phyloP scores from a whole-genome alignment of 768 basidiomycete genomes.

The Macrolepiota fuliginosa region DNA sequence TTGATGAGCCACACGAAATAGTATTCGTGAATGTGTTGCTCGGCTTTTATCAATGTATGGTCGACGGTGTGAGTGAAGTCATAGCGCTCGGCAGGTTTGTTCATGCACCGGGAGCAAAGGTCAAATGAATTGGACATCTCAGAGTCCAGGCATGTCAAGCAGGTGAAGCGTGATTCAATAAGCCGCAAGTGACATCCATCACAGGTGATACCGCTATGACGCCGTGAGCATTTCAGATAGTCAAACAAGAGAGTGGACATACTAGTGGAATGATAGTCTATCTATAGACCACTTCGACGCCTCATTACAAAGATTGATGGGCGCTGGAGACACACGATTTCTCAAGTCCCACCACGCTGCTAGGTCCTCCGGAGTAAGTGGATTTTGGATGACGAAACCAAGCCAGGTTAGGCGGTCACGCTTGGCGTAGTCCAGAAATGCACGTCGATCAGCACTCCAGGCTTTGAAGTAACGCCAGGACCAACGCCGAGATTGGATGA shows the following conservation, averaged over 20 bases:
- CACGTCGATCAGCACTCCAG: conserved; percentile 26
- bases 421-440: conserved; percentile 28
- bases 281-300: conserved; percentile 30
- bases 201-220: conserved; percentile 26
- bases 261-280: conserved; percentile 35
- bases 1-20: not conserved
- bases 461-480: conserved; percentile 16
- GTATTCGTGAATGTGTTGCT: not conserved
- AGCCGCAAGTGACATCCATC: conserved; percentile 31
- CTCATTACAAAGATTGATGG: conserved; percentile 32
- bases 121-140: conserved; percentile 23
- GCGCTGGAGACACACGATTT: conserved; percentile 28
- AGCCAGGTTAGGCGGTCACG: conserved; percentile 24
- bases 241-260: conserved; percentile 11
- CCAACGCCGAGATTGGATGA: not conserved
- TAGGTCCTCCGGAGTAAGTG: conserved; percentile 24
- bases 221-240: not conserved
- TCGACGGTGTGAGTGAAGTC: conserved; percentile 1
- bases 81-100: not conserved
- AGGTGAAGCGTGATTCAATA: conserved; percentile 28
- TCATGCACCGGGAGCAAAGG: conserved; percentile 6
- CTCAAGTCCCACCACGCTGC: conserved; percentile 27
- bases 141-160: conserved; percentile 31
- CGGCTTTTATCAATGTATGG: conserved; percentile 9
- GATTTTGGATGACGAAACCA: conserved; percentile 24